phyloP scores from a whole-genome alignment of 768 basidiomycete genomes.

The Xerocomellus dryophilus region DNA sequence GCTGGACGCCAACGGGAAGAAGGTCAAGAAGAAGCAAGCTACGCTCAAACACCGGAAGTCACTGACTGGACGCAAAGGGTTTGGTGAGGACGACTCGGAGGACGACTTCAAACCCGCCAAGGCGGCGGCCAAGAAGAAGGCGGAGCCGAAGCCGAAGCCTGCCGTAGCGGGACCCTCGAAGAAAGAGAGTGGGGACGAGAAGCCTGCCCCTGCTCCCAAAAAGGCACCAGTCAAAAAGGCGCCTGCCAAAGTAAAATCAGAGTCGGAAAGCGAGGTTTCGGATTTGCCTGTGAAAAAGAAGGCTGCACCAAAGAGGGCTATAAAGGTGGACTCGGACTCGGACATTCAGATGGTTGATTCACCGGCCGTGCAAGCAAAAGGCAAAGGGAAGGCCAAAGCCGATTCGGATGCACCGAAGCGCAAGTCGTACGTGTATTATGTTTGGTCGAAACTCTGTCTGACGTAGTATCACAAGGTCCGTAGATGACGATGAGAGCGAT shows the following conservation, averaged over 20 bases:
- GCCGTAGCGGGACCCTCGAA: constrained; percentile 41
- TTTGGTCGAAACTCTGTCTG: constrained; percentile 7
- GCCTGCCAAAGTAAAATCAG: constrained; percentile 35
- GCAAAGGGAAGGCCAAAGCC: constrained; percentile 45
- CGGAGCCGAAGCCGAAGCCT: constrained; percentile 25
- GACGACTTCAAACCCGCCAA: constrained; percentile 58
- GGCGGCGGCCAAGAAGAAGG: constrained; percentile 40
- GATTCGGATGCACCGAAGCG: constrained; percentile 50
- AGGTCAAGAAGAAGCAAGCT: constrained; percentile 55
- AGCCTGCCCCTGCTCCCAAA: constrained; percentile 26
- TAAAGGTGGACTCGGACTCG: constrained; percentile 37
- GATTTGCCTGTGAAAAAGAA: constrained; percentile 22
- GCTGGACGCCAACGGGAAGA: constrained; percentile 49
- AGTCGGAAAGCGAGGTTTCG: constrained; percentile 39
- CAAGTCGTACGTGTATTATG: constrained; percentile 52
- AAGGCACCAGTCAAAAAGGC: constrained; percentile 34
- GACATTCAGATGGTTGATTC: constrained; percentile 34
- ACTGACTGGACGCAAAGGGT: constrained; percentile 39
- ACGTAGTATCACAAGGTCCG: constrained; percentile 28
- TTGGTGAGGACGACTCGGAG: constrained; percentile 41
- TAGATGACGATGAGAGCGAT: constrained; percentile 37
- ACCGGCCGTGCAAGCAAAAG: constrained; percentile 31
- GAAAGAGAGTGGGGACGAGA: constrained; percentile 43
- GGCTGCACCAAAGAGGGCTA: constrained; percentile 18
- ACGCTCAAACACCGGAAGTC: constrained; percentile 55